Evolutionary conservation across 1,139 yeast genomes (phyloP), one percentile per base, ranked within the genome.

Genomic region (Dujonia santamariae): DNA sequence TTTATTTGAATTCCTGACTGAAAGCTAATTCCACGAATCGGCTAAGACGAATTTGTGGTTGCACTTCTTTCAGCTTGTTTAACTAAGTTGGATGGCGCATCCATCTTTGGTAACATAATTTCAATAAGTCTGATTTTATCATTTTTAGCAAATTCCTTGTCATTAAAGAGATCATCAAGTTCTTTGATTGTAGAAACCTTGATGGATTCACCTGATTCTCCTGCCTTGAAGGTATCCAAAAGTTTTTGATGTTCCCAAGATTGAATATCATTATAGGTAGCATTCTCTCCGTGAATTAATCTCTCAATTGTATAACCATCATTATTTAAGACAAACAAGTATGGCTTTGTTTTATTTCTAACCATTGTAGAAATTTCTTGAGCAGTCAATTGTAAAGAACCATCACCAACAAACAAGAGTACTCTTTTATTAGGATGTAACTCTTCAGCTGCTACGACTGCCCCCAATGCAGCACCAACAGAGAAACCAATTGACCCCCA

Each of bases 401-500:
- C 96, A 59, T 86, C 96, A 61, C 96, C 95, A 38, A 85, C 84
- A 60, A 86, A 86, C 48, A 86, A 67, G 45, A 85, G 73, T 40
- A 84, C 94, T 68, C 95, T 76, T 59, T 77, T 80, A 44, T 61
- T 57, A 35, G 80, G 78, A 53, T 80, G 80, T 35, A 80, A 51
- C 59, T 86, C 95, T 52, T 78, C 78, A 41, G 88, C 85, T 17
- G 95, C 95, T 69, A 84, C 75, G 23, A 82, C 81, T 20, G 95
- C 95, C 61, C 96, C 96, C 41, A 81, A 63, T 24, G 86, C 74
- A 35, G 95, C 85, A 53, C 95, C 95, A 31, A 85, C 86, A 21
- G 95, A 78, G 70, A 69, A 86, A 51, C 95, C 96, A 59, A 86
- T 85, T 31, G 95, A 84, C 39, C 95, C 95, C 90, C 94, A 86